Evolutionary conservation across 2,329 filamentous ascomycete genomes (phyloP), one percentile per base, ranked within the genome.

Genomic region (Fusarium coicis): DNA sequence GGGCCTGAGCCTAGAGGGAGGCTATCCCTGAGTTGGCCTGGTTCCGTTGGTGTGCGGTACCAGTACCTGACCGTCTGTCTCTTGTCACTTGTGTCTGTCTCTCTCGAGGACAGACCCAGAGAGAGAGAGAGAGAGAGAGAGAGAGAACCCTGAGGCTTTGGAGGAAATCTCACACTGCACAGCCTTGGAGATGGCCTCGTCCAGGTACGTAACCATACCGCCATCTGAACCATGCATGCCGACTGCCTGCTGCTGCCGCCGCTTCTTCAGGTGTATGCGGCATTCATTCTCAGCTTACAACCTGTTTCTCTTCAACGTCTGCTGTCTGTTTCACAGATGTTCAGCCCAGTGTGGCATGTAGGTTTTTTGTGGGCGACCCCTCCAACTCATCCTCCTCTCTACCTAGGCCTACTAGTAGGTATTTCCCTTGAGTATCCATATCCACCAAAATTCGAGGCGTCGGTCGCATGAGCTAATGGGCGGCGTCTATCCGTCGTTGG

Each of bases 1-100:
- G 70, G 70, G 70, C 73, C 71, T 71, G 70, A 61, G 56, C 46
- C 68, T 72, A 63, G 74, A 75, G 64, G 34, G 52, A 66, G 66
- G 47, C 70, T 73, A 73, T 49, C 61, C 70, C 70, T 67, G 26
- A 60, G 59, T 47, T 55, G 65, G 63, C 59, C 32, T 70, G 55
- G 46, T 54, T 39, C 42, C 43, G 32, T 59, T 54, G 42, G 34
- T 50, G 32, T 36, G 34, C 54, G n/a, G 60, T 61, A 46, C 37
- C 39, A 71, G 28, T 63, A 69, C 64, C 59, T 69, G 59, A 42
- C 57, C 46, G 49, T 50, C 50, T 36, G 56, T 68, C 55, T 49
- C 61, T 40, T 34, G 26, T 39, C 49, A 32, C 43, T 46, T 44
- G 43, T 43, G 10, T 43, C 42, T 26, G 30, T 28, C n/a, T 53